Evolutionary conservation across 768 basidiomycete genomes (phyloP).

Genomic region (Amanita thiersii): DNA sequence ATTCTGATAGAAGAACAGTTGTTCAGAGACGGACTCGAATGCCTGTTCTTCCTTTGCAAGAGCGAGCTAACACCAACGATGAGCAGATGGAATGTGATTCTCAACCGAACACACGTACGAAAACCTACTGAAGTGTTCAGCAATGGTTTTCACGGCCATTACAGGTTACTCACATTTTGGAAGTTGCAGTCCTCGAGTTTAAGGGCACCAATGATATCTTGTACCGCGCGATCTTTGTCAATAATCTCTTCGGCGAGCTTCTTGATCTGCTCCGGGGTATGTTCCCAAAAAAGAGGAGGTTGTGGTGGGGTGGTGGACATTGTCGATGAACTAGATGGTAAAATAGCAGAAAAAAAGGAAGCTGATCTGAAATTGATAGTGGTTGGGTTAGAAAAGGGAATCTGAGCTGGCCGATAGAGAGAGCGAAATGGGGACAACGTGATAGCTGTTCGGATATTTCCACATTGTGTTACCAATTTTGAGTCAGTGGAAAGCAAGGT

Average conservation of each 20-base stretch:
- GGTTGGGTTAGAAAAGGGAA: slow-evolving; percentile 9
- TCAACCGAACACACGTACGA: slow-evolving; percentile 41
- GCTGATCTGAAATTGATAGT: slow-evolving; percentile 9
- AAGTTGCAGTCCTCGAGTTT: slow-evolving; percentile 52
- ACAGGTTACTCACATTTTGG: slow-evolving; percentile 42
- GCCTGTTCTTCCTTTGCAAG: slow-evolving; percentile 56
- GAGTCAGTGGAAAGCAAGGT: slow-evolving; percentile 28
- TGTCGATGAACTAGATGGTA: slow-evolving; percentile 22
- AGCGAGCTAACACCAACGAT: slow-evolving; percentile 30
- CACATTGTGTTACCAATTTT: slow-evolving; percentile 12
- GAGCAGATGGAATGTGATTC: slow-evolving; percentile 1
- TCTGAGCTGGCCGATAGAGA: slow-evolving; percentile 7
- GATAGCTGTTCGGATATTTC: slow-evolving; percentile 30
- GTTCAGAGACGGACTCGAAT: slow-evolving; percentile 43
- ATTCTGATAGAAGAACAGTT: slow-evolving; percentile 74
- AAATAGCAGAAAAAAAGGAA: slow-evolving; percentile 20
- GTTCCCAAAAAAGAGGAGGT: slow-evolving; percentile 56
- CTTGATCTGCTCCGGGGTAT: slow-evolving; percentile 52
- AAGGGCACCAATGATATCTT: slow-evolving; percentile 55
- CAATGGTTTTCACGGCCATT: background rate
- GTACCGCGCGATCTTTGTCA: slow-evolving; percentile 40
- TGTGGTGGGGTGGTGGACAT: slow-evolving; percentile 58
- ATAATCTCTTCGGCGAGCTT: slow-evolving; percentile 52
- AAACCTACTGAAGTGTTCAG: slow-evolving; percentile 40
- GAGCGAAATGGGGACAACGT: slow-evolving; percentile 5